Evolutionary conservation across 192 early-diverging fungal species (phyloP), one percentile per base, ranked within the genome.

Genomic region (Nowakowskiella sp.): DNA sequence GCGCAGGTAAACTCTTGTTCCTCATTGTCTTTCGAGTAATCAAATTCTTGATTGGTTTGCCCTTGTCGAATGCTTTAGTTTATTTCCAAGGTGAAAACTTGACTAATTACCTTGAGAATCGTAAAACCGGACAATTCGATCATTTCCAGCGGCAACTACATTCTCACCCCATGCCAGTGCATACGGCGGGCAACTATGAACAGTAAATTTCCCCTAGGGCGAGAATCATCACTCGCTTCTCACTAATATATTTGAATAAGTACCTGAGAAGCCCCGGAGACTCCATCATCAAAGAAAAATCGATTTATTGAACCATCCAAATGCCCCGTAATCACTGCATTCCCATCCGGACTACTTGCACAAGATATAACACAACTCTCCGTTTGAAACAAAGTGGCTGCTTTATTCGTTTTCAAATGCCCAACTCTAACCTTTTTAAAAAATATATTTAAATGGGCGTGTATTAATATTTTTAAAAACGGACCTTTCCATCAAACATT

Each of bases 401-500:
- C 77, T 49, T 83, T 83, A 62, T 83, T 83, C 44, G 78, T 74
- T 48, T 83, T 83, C 36, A 83, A 57, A 42, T 83, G 80, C 8
- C 80, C 80, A 22, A 83, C 64, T 8, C 79, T 60, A 10, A 80
- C 77, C 71, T 72, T 9, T 21, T 9, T 22, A 19, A 13, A 19
- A 33, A 31, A 9, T n/a, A 49, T 21, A 49, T 9, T 27, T 9
- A 31, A 55, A 56, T 6, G 13, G 7, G 16, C 6, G 47, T 29
- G 8, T 7, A n/a, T 27, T 49, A 7, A 8, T 23, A 34, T 21
- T 24, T 27, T 13, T 24, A 1, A 4, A 26, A 7, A 2, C 46
- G 16, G 25, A 80, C 78, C 66, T 81, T 81, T 29, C 80, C 80
- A 49, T 83, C 80, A 4, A 46, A 47, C 63, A 80, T 63, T 5